phyloP scores from a whole-genome alignment of 306 rosid genomes.

The Lathyrus aphaca region DNA sequence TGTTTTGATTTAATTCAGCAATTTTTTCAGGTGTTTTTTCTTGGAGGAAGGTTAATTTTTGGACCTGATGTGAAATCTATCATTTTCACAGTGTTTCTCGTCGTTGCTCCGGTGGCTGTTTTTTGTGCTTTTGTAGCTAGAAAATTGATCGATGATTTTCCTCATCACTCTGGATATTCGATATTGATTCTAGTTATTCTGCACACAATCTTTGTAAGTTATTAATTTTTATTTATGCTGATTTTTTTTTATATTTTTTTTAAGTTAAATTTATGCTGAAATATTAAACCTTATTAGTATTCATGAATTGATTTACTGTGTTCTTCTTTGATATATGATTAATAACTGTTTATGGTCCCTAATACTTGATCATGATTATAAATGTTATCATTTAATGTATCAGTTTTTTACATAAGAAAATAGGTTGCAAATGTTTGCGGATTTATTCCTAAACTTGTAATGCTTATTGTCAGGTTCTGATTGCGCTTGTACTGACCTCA shows the following conservation, averaged over 20 bases:
- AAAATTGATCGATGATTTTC: slow-evolving; percentile 26
- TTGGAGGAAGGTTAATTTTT: slow-evolving; percentile 85
- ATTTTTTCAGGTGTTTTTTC: slow-evolving; percentile 72
- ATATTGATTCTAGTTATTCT: slow-evolving; percentile 11
- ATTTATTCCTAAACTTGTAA: slow-evolving; percentile 36
- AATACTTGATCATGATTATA: neutral
- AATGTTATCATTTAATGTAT: neutral
- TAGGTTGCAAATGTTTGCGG: slow-evolving; percentile 22
- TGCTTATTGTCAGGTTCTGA: slow-evolving; percentile 58
- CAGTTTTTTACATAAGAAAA: neutral
- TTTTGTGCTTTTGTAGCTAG: slow-evolving; percentile 27
- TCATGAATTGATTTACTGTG: neutral
- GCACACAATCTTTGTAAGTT: slow-evolving; percentile 17
- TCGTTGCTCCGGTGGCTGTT: slow-evolving; percentile 62
- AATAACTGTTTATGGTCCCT: neutral
- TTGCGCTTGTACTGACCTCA: slow-evolving; percentile 69
- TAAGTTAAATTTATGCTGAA: neutral
- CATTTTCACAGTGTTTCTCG: slow-evolving; percentile 65
- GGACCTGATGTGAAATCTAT: slow-evolving; percentile 92
- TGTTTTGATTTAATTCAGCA: neutral
- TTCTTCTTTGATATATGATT: neutral
- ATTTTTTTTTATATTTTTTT: no score
- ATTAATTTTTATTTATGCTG: neutral
- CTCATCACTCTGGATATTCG: slow-evolving; percentile 23
- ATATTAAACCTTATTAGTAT: neutral